Base-by-base conservation (phyloP, 768 basidiomycete species). In the Suillus subluteus region DNA sequence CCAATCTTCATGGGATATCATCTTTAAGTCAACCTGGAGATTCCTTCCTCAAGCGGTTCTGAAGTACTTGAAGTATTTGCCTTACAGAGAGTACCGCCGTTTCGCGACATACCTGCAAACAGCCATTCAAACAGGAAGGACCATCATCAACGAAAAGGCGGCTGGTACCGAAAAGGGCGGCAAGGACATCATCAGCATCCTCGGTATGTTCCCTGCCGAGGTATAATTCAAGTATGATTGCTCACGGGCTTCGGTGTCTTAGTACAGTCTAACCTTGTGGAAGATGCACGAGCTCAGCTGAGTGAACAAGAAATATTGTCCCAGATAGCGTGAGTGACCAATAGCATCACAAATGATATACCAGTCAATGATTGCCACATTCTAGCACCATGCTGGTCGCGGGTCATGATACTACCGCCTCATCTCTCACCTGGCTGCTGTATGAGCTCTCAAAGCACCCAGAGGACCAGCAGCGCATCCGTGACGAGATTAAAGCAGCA, bases 101-200 rank as follows among this genome's bases (percentile, higher is more conserved):
- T 76, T 79, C 65, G 61, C 75, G 18, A 48, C 58, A 37, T 76
- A 76, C 13, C 62, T 75, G 30, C 43, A 64, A 3, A 66, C 72
- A 26, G 73, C 77, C 55, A 70, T 68, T 62, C 64, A 59, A 3
- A 71, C 76, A 15, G 69, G 76, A 16, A 65, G 67, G 32, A 62
- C 59, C 6, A 66, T 79, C 4, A 64, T 79, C 41, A 62, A 64
- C 16, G 67, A 72, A 58, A 74, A 76, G 13, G 55, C 66, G 0
- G 63, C 66, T 11, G 67, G 67, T 6, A 68, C 71, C 16, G 69
- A 70, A 35, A 74, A 74, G 55, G 73, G 72, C 26, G 65, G 67
- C 5, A 76, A 72, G 65, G 79, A 78, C 63, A 74, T 79, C 26
- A 75, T 79, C 71, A 79, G 77, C 44, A 69, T 80, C 35, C 70